Evolutionary conservation across 805 yeast genomes (phyloP).

Genomic region (Zygoascus flipseniorum): DNA sequence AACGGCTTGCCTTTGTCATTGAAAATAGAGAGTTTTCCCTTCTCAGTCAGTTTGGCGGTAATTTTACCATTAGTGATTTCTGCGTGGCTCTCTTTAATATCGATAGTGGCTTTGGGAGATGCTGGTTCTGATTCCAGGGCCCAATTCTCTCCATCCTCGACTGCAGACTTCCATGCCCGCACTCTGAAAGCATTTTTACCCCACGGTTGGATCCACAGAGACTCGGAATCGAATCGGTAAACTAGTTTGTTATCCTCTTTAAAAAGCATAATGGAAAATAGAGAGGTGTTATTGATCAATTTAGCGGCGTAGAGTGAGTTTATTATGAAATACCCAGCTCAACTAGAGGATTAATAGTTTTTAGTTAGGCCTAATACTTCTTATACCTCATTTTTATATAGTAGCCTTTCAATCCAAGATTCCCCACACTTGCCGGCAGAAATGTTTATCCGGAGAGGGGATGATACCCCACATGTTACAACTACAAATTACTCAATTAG

Average conservation of each 20-base stretch:
- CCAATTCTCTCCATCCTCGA: constrained; percentile 8
- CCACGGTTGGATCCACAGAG: constrained; percentile 15
- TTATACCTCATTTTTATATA: too few species aligned
- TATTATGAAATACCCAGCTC: too few species aligned
- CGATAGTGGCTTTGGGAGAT: not conserved
- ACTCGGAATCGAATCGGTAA: constrained; percentile 12
- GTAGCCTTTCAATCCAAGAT: too few species aligned
- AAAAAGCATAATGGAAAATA: constrained; percentile 2
- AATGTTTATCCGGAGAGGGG: too few species aligned
- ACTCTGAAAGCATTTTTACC: constrained; percentile 14
- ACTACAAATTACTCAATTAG: too few species aligned
- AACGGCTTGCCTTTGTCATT: constrained; percentile 11
- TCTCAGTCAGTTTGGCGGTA: constrained; percentile 7
- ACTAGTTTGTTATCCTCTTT: constrained; percentile 5
- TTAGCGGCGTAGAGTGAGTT: too few species aligned
- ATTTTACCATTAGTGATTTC: constrained; percentile 12
- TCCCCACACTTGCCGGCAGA: too few species aligned
- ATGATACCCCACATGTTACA: too few species aligned
- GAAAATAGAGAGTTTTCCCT: constrained; percentile 11
- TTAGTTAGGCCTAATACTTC: too few species aligned
- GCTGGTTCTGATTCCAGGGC: constrained; percentile 6
- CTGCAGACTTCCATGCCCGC: constrained; percentile 8
- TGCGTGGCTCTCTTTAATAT: not conserved
- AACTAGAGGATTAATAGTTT: too few species aligned
- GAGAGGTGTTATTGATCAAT: too few species aligned